Evolutionary conservation across 495 filamentous ascomycete species (phyloP).

Genomic region (Schizothecium vesticola): DNA sequence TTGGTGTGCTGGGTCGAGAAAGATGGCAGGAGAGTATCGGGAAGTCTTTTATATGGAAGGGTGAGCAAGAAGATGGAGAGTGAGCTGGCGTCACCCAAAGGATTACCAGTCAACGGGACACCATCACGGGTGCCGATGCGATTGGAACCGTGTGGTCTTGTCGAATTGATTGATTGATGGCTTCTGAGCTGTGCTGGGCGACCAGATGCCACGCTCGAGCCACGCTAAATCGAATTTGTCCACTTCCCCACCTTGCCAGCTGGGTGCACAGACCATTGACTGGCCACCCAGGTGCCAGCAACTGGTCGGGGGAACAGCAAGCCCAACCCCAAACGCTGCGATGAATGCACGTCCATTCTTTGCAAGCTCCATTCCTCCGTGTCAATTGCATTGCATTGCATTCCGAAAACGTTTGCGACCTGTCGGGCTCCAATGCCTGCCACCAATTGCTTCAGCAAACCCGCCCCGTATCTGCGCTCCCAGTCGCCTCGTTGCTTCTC

Average conservation of each 20-base stretch:
- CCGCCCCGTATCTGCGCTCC: not conserved
- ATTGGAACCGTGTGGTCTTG: not conserved
- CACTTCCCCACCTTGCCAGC: not conserved
- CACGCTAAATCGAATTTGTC: not conserved
- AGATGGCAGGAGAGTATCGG: not conserved
- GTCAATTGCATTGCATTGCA: not conserved
- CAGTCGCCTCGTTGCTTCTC: not conserved
- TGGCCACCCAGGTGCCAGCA: not conserved
- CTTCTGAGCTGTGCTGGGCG: not conserved
- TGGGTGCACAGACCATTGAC: not conserved
- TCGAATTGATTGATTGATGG: not conserved
- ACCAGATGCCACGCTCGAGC: not conserved
- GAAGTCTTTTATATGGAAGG: not conserved
- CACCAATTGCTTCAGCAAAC: not conserved
- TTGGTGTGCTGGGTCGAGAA: not conserved
- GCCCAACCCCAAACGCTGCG: not conserved
- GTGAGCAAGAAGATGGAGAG: not conserved
- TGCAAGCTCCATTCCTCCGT: not conserved
- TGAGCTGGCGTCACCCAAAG: not conserved
- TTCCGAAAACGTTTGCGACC: not conserved
- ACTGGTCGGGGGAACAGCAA: not conserved
- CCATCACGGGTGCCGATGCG: not conserved
- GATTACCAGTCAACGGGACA: not conserved
- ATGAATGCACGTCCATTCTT: not conserved
- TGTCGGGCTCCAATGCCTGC: not conserved